Conservation (phyloP, 2,329 filamentous ascomycete genomes). For the Myriosclerotinia duriaeana region DNA sequence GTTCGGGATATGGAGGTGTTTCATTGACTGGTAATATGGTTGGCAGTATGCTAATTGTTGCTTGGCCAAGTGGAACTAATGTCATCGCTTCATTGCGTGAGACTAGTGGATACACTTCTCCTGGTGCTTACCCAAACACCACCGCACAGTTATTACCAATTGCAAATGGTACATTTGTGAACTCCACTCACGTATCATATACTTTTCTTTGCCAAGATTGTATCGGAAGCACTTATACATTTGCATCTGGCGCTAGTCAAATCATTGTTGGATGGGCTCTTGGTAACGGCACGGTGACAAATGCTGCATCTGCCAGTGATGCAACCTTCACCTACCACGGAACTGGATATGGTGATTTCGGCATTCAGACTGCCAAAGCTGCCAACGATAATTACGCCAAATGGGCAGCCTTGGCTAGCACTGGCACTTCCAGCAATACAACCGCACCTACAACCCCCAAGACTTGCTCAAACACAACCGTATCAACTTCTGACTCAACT, state of each 20-base stretch:
- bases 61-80: constrained; percentile 50
- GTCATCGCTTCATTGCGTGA: constrained; percentile 46
- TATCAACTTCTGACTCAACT: constrained; percentile 10
- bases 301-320: constrained; percentile 12
- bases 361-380: constrained; percentile 2
- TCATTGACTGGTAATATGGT: constrained; percentile 50
- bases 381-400: constrained; percentile 15
- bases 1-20: constrained; percentile 50
- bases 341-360: constrained; percentile 17
- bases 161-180: constrained; percentile 52
- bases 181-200: constrained; percentile 53
- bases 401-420: constrained; percentile 20
- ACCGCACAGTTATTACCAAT: constrained; percentile 48
- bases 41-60: constrained; percentile 48
- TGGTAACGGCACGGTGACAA: constrained; percentile 21
- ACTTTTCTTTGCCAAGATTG: constrained; percentile 54
- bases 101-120: constrained; percentile 48
- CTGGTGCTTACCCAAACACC: constrained; percentile 45
- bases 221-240: constrained; percentile 32
- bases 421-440: constrained; percentile 4
- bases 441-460: neutral
- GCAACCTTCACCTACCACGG: constrained; percentile 24
- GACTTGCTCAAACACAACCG: constrained; percentile 11
- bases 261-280: constrained; percentile 20
- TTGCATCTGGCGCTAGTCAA: neutral